Evolutionary conservation across 1,284 basidiomycete genomes (phyloP).

Genomic region (Puccinia sorghi): DNA sequence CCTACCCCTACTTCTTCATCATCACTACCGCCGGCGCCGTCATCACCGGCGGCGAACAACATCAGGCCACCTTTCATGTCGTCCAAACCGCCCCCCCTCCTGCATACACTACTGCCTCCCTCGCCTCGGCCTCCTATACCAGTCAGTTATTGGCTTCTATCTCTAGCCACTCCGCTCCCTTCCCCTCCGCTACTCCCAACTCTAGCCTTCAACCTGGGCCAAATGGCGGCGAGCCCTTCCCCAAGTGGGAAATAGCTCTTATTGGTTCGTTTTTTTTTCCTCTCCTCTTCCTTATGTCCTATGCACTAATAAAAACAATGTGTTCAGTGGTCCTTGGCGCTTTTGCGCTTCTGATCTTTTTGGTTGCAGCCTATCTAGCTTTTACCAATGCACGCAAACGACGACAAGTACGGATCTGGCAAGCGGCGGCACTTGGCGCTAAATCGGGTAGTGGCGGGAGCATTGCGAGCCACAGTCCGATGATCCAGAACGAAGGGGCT

Average conservation of each 20-base stretch:
- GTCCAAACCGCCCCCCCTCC: conserved; percentile 37
- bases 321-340: conserved; percentile 25
- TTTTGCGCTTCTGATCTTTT: conserved; percentile 28
- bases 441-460: conserved; percentile 21
- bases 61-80: conserved; percentile 38
- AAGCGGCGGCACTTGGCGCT: conserved; percentile 10
- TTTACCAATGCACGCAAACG: conserved; percentile 21
- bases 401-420: conserved; percentile 33
- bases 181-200: not conserved
- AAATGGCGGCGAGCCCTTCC: conserved; percentile 15
- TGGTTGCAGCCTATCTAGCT: conserved; percentile 34
- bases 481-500: conserved; percentile 35
- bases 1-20: conserved; percentile 41
- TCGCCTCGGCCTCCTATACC: conserved; percentile 29
- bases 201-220: conserved; percentile 18
- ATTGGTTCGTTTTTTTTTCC: conserved; percentile 22
- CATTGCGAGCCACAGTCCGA: conserved; percentile 32
- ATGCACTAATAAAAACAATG: not conserved
- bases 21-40: conserved; percentile 27
- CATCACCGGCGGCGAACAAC: conserved; percentile 40
- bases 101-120: not conserved
- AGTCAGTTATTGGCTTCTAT: not conserved
- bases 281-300: not conserved
- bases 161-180: not conserved
- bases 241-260: conserved; percentile 41